These are phyloP conservation scores for Pyrus pyrifolia DNA, from an alignment of 306 rosid genomes.

Conservation along the genomic window DNA sequence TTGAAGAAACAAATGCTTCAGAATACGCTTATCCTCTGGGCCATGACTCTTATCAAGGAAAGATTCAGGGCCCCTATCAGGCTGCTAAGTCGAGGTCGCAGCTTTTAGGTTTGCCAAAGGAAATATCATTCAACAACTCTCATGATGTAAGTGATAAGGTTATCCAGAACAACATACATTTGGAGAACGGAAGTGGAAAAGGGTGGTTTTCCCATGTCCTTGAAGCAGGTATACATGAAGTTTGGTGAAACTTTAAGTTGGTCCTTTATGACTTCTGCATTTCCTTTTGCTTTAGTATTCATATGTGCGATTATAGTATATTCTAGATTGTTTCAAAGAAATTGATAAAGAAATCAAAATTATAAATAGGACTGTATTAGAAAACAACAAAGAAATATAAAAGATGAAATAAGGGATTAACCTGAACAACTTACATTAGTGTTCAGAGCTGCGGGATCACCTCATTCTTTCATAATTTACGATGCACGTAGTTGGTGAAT, in stretches of 20 bases:
- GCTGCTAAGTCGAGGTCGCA: constrained; percentile 36
- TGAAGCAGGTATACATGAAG: constrained; percentile 59
- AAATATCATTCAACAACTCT: constrained; percentile 32
- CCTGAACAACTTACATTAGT: neutral
- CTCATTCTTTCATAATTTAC: neutral
- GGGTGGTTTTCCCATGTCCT: constrained; percentile 42
- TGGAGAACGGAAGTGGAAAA: constrained; percentile 49
- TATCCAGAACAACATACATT: constrained; percentile 24
- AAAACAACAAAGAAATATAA: neutral
- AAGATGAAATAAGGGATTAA: constrained; percentile 2
- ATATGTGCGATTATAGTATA: neutral
- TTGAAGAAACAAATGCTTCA: constrained; percentile 62
- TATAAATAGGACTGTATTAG: neutral
- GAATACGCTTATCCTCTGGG: constrained; percentile 25
- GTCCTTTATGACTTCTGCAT: neutral
- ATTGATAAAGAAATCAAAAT: neutral
- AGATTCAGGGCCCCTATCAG: constrained; percentile 37
- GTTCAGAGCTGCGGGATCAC: constrained; percentile 10
- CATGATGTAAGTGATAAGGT: constrained; percentile 35
- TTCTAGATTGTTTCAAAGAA: neutral
- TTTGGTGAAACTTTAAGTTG: constrained; percentile 5
- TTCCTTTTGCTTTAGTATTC: neutral
- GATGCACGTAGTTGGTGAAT: neutral
- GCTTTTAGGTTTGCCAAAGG: constrained; percentile 42
- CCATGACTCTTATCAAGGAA: constrained; percentile 28